Percentiles rank a stretch among this genome's conserved stretches.
phyloP scores from a whole-genome alignment of 2,329 filamentous ascomycete genomes.

The Ceratocystis variospora region DNA sequence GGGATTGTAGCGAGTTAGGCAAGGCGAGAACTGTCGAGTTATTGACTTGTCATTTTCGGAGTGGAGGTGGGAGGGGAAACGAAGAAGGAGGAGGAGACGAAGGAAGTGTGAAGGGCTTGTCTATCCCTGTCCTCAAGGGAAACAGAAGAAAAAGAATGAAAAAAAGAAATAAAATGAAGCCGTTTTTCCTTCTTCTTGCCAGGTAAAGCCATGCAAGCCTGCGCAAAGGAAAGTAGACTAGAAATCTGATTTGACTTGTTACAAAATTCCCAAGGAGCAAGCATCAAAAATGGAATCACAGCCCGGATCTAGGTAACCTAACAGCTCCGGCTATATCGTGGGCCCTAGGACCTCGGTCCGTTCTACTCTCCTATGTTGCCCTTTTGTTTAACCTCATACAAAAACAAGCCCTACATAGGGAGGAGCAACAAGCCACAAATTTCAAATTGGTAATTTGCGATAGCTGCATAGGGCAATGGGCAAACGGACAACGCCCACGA shows the following conservation, averaged over 20 bases:
- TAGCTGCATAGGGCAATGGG: neutral
- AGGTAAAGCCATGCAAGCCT: neutral
- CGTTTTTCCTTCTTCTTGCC: neutral
- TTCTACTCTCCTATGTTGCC: neutral
- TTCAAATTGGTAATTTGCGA: neutral
- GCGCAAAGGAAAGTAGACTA: neutral
- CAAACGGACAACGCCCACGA: neutral
- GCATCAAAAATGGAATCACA: too few relatives aligned
- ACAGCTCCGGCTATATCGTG: too few relatives aligned
- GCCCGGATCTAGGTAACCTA: too few relatives aligned
- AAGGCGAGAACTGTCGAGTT: neutral
- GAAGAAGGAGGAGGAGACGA: neutral
- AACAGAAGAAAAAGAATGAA: neutral
- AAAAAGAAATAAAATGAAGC: neutral
- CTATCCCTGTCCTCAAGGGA: neutral
- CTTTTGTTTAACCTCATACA: neutral
- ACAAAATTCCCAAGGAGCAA: too few relatives aligned
- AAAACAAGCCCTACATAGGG: neutral
- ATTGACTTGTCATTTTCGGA: too few relatives aligned
- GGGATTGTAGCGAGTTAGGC: neutral
- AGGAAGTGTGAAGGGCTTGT: neutral
- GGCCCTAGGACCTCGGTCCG: too few relatives aligned
- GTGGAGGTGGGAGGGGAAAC: too few relatives aligned
- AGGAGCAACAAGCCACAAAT: neutral
- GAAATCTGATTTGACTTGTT: neutral